Percentiles rank a stretch among this genome's conserved stretches.
Evolutionary conservation across 1,284 basidiomycete species (phyloP).

Genomic region (Melanopsichium pennsylvanicum): DNA sequence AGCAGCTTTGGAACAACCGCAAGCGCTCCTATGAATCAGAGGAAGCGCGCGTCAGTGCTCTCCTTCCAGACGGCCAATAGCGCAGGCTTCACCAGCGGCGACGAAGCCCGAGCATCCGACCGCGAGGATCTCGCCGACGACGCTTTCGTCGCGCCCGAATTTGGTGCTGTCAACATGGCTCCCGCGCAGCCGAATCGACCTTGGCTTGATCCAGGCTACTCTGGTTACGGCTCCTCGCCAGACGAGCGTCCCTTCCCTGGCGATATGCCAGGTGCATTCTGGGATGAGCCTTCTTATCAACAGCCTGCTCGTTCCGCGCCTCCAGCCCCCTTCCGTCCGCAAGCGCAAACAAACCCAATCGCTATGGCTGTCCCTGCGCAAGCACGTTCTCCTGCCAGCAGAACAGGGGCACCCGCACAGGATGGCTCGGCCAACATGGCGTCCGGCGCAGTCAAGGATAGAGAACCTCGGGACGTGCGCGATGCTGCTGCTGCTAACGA

Average conservation of each 20-base stretch:
- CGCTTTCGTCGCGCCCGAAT: not conserved
- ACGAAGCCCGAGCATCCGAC: conserved; percentile 32
- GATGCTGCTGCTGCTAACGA: not conserved
- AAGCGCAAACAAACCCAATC: not conserved
- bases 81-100: conserved; percentile 48
- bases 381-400: not conserved
- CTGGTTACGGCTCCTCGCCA: conserved; percentile 22
- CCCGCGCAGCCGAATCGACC: conserved; percentile 7
- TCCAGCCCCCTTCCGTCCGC: not conserved
- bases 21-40: conserved; percentile 22
- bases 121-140: conserved; percentile 18
- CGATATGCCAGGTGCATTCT: conserved; percentile 32
- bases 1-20: conserved; percentile 41
- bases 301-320: not conserved
- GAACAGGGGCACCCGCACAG: not conserved
- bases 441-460: not conserved
- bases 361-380: not conserved
- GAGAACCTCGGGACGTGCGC: not conserved
- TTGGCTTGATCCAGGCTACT: conserved; percentile 24
- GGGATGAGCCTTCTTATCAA: conserved; percentile 20
- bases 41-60: conserved; percentile 51
- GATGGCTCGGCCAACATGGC: not conserved
- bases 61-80: conserved; percentile 62
- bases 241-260: conserved; percentile 40
- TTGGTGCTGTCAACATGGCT: not conserved